Evolutionary conservation across 1,284 basidiomycete species (phyloP).

Genomic region (Hymenochaete sp.): DNA sequence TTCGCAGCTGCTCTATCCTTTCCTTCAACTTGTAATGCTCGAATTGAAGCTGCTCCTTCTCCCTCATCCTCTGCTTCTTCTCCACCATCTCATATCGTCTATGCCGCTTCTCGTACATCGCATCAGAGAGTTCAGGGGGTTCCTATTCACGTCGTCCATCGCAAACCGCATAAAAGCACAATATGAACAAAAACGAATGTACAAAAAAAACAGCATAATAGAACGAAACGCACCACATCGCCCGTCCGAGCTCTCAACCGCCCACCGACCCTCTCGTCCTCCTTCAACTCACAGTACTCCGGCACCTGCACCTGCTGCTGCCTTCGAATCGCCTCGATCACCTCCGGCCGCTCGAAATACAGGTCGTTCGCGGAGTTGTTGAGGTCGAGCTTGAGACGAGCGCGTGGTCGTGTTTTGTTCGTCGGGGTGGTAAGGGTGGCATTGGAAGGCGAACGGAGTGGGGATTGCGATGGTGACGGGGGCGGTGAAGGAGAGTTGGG

Average conservation of each 20-base stretch:
- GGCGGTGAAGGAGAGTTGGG: too few species aligned
- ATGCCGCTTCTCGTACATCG: conserved; percentile 77
- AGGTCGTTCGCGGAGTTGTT: conserved; percentile 55
- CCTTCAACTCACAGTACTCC: conserved; percentile 49
- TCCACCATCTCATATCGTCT: conserved; percentile 82
- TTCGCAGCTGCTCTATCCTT: conserved; percentile 75
- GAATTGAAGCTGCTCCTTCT: conserved; percentile 85
- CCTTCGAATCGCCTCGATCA: conserved; percentile 57
- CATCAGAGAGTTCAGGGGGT: conserved; percentile 70
- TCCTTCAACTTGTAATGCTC: conserved; percentile 88
- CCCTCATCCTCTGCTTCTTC: conserved; percentile 74
- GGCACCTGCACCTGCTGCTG: conserved; percentile 67
- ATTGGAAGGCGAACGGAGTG: not conserved
- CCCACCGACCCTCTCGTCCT: conserved; percentile 51
- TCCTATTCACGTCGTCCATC: too few species aligned
- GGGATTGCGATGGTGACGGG: too few species aligned
- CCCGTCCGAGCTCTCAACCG: conserved; percentile 55
- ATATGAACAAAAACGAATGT: conserved; percentile 17
- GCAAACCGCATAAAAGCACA: too few species aligned
- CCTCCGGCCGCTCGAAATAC: conserved; percentile 72
- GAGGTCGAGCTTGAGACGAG: too few species aligned
- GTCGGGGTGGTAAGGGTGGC: conserved; percentile 27
- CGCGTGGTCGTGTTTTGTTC: conserved; percentile 27
- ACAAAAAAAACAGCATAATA: conserved; percentile 19
- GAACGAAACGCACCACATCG: conserved; percentile 53